Conservation (phyloP, 331 rosid genomes). For the Dryas integrifolia region DNA sequence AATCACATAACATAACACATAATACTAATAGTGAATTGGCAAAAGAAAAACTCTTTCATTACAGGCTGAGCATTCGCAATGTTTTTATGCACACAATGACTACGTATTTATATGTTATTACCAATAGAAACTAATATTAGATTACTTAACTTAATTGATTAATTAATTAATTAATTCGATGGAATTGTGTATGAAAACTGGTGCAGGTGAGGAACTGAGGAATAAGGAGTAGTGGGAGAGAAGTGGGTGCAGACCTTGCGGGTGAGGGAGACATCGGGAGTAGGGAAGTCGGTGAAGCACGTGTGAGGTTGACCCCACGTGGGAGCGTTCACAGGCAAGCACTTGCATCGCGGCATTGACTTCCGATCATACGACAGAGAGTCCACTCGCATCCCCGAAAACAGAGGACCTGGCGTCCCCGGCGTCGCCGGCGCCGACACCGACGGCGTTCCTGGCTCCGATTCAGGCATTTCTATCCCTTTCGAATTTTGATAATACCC, state of each 20-base stretch:
- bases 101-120: no score
- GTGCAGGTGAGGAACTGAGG: no score
- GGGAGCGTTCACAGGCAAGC: slow-evolving; percentile 55
- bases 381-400: slow-evolving; percentile 60
- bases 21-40: no score
- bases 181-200: no score
- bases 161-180: no score
- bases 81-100: background rate
- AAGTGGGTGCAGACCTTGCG: slow-evolving; percentile 59
- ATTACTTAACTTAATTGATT: no score
- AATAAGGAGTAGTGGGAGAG: background rate
- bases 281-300: slow-evolving; percentile 62
- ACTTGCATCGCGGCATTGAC: slow-evolving; percentile 68
- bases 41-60: no score
- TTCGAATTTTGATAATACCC: background rate
- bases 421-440: slow-evolving; percentile 77
- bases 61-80: background rate
- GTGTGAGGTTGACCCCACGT: slow-evolving; percentile 49
- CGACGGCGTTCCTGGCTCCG: slow-evolving; percentile 60
- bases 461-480: slow-evolving; percentile 46
- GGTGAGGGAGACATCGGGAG: slow-evolving; percentile 63
- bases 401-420: slow-evolving; percentile 80
- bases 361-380: slow-evolving; percentile 66
- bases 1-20: no score
- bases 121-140: no score